Conservation (phyloP, 75 land plant species). For the Isoetes taiwanensis region DNA sequence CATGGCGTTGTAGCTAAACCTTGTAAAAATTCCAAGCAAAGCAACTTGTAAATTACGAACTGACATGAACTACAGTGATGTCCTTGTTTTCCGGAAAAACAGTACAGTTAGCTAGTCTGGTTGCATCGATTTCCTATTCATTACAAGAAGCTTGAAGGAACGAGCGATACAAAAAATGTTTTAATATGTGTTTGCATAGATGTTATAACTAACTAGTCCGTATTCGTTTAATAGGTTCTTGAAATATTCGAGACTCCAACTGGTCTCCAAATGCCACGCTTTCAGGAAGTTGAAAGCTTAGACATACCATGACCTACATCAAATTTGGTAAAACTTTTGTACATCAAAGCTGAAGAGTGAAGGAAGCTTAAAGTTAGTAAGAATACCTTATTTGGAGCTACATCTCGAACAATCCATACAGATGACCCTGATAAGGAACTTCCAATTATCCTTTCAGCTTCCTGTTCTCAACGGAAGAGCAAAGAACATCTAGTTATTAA, state of each 20-base stretch:
- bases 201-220: constrained; percentile 8
- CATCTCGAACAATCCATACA: constrained; percentile 17
- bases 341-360: not conserved
- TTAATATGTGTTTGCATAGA: too few species aligned
- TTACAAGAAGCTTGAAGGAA: too few species aligned
- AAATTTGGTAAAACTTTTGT: not conserved
- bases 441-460: constrained; percentile 11
- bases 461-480: constrained; percentile 4
- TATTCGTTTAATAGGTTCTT: constrained; percentile 10
- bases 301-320: constrained; percentile 20
- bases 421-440: constrained; percentile 2
- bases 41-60: too few species aligned
- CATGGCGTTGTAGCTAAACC: too few species aligned
- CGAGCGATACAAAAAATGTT: too few species aligned
- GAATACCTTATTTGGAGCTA: constrained; percentile 24
- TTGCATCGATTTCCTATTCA: too few species aligned
- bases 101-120: too few species aligned
- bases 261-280: constrained; percentile 13
- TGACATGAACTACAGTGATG: too few species aligned
- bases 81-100: too few species aligned
- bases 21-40: too few species aligned
- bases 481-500: not conserved
- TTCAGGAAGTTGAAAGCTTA: constrained; percentile 20
- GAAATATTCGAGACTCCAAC: not conserved
- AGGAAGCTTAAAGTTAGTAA: not conserved